A percentile compares a stretch with the other conserved stretches of the same genome.
Conservation (phyloP, 108 stramenopile species). For the Fragilaria radians region DNA sequence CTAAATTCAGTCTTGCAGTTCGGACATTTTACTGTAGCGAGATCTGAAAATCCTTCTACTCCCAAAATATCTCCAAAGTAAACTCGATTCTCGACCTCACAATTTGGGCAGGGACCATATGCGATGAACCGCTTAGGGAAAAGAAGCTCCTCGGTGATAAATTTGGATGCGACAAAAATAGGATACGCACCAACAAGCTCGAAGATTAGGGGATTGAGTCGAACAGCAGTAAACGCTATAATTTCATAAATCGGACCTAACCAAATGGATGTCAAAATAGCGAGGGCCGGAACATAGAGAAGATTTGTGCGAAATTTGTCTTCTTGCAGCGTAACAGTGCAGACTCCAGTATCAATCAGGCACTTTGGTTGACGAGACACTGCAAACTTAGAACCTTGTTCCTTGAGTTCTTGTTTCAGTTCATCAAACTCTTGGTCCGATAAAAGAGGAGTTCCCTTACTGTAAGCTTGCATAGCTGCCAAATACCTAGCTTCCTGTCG, state of each 20-base stretch:
- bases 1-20: slow-evolving; percentile 83
- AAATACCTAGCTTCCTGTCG: slow-evolving; percentile 84
- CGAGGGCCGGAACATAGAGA: slow-evolving; percentile 82
- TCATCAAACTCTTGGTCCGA: slow-evolving; percentile 78
- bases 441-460: slow-evolving; percentile 78
- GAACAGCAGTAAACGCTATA: slow-evolving; percentile 46
- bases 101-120: slow-evolving; percentile 91
- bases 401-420: slow-evolving; percentile 78
- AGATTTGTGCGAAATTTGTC: slow-evolving; percentile 84
- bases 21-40: slow-evolving; percentile 69
- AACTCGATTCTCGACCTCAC: slow-evolving; percentile 73
- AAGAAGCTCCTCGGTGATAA: slow-evolving; percentile 63
- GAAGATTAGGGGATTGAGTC: slow-evolving; percentile 77
- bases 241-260: slow-evolving; percentile 70
- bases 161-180: slow-evolving; percentile 53
- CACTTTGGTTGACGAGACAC: slow-evolving; percentile 91
- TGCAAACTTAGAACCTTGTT: slow-evolving; percentile 78
- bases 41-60: slow-evolving; percentile 79
- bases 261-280: slow-evolving; percentile 54
- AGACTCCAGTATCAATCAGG: slow-evolving; percentile 95
- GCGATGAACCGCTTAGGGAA: slow-evolving; percentile 74
- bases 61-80: slow-evolving; percentile 94
- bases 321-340: slow-evolving; percentile 80
- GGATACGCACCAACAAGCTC: slow-evolving; percentile 63
- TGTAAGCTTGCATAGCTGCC: slow-evolving; percentile 83